phyloP scores from a whole-genome alignment of 306 rosid genomes.

The Vigna unguiculata region DNA sequence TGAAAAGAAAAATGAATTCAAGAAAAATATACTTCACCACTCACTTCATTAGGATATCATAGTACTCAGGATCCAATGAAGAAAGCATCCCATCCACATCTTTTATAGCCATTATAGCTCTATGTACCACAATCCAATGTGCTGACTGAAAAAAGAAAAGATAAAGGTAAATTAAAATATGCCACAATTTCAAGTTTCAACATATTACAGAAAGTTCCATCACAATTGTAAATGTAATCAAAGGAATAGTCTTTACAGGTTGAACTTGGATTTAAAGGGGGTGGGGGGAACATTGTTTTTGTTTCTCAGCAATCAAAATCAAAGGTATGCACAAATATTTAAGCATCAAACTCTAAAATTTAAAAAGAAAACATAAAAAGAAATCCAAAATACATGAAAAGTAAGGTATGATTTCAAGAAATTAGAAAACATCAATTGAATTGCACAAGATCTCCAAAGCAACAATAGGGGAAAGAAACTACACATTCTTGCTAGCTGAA shows the following conservation, averaged over 20 bases:
- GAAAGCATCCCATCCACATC: constrained; percentile 94
- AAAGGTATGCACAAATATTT: not conserved
- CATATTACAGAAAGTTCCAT: constrained; percentile 22
- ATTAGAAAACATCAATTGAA: constrained; percentile 19
- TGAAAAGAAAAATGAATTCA: constrained; percentile 1
- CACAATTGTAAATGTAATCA: constrained; percentile 15
- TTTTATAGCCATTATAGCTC: constrained; percentile 96
- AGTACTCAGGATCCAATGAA: constrained; percentile 97
- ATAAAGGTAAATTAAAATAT: constrained; percentile 12
- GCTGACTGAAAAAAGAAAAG: constrained; percentile 64
- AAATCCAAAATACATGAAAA: not conserved
- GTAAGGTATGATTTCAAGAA: constrained; percentile 11
- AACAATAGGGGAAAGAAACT: not conserved
- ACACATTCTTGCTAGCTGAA: not conserved
- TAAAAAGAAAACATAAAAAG: not conserved
- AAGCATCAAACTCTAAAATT: constrained; percentile 1
- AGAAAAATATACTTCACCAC: constrained; percentile 35
- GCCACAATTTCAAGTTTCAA: constrained; percentile 12
- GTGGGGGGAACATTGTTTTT: not conserved
- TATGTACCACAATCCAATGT: constrained; percentile 94
- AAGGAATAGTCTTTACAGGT: not conserved
- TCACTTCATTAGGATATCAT: constrained; percentile 96
- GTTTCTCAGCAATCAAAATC: constrained; percentile 18
- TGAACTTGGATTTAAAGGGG: constrained; percentile 17
- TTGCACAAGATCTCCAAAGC: not conserved